A percentile compares a stretch with the other conserved stretches of the same genome.
Conservation (phyloP, 805 yeast genomes). For the Danielia reshetovae region DNA sequence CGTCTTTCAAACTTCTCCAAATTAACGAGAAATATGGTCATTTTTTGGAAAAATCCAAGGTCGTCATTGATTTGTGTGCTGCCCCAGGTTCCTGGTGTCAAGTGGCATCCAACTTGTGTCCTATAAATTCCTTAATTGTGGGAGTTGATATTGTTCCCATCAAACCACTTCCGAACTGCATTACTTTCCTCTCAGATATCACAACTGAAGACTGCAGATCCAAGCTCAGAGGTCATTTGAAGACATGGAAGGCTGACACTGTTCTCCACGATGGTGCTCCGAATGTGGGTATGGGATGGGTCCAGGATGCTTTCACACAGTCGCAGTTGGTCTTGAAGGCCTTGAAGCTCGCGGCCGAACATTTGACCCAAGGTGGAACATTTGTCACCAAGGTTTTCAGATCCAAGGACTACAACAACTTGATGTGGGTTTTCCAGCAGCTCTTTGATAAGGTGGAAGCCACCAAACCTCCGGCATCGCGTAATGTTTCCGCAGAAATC, state of each 20-base stretch:
- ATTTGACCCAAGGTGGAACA: slow-evolving; percentile 86
- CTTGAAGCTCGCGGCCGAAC: slow-evolving; percentile 88
- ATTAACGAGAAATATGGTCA: slow-evolving; percentile 96
- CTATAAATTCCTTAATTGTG: slow-evolving; percentile 85
- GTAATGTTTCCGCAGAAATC: slow-evolving; percentile 98
- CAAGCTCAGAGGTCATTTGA: slow-evolving; percentile 89
- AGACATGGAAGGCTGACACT: slow-evolving; percentile 98
- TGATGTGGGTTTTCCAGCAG: slow-evolving; percentile 97
- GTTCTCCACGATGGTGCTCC: slow-evolving; percentile 99
- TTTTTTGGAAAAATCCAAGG: slow-evolving; percentile 89
- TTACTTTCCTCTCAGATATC: slow-evolving; percentile 93
- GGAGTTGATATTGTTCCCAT: slow-evolving; percentile 99
- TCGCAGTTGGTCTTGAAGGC: slow-evolving; percentile 95
- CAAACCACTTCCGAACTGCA: slow-evolving; percentile 91
- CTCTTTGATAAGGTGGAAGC: slow-evolving; percentile 96
- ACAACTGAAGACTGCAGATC: slow-evolving; percentile 98
- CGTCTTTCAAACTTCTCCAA: slow-evolving; percentile 90
- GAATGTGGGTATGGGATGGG: slow-evolving; percentile 99
- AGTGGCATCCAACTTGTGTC: slow-evolving; percentile 92
- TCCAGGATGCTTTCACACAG: slow-evolving; percentile 98
- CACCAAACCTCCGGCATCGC: slow-evolving; percentile 97
- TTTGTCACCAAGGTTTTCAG: slow-evolving; percentile 96
- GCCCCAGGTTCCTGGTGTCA: slow-evolving; percentile 99
- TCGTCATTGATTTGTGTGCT: slow-evolving; percentile 96
- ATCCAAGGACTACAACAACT: slow-evolving; percentile 96